Base-by-base conservation (phyloP, 116 monocot species). In the Trichopus zeylanicus region DNA sequence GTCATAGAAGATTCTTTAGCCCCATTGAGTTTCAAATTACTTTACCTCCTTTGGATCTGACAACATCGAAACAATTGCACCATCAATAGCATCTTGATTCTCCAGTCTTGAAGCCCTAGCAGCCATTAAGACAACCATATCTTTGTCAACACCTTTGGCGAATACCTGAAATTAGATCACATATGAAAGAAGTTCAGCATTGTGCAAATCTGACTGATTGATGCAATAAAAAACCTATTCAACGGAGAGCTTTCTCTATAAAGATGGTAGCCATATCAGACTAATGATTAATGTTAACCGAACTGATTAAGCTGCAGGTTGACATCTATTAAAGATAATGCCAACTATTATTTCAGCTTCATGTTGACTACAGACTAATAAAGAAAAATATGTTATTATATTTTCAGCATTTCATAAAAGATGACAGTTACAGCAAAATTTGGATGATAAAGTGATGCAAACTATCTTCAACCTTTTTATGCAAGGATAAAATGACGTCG, bases 81-180 rank as follows among this genome's bases (percentile, higher is more conserved):
- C 72, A 59, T 99, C 99, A 57, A 99, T 99, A 51, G 99, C 99
- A 77, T 99, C 99, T 75, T 99, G 99, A 63, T 99, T 99, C 75
- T 99, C 99, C 56, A 65, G 77, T 60, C 92, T 61, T 15, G 99
- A 99, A 26, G 99, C 92, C 67, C 99, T 77, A 51, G 92, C 99
- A 58, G 99, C 92, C 99, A 99, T 92, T 13, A 88, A 59, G 70
- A 99, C 82, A 27, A 99, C 91, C 51, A 67, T 70, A 62, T 99
- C 88, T 29, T 82, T 85, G 55, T 62, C 63, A 39, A 86, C 62
- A 27, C 99, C 99, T 59, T 83, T 99, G 16, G 66, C 26, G 70
- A 99, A 99, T 62, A 92, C 86, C 98, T 98, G 42, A 48, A 18
- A 22, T 21, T n/a, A 49, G 22, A 49, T 49, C 8, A 49, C 23